Evolutionary conservation across 108 stramenopile species (phyloP), one percentile per base, ranked within the genome.

Genomic region (Cylindrotheca closterium): DNA sequence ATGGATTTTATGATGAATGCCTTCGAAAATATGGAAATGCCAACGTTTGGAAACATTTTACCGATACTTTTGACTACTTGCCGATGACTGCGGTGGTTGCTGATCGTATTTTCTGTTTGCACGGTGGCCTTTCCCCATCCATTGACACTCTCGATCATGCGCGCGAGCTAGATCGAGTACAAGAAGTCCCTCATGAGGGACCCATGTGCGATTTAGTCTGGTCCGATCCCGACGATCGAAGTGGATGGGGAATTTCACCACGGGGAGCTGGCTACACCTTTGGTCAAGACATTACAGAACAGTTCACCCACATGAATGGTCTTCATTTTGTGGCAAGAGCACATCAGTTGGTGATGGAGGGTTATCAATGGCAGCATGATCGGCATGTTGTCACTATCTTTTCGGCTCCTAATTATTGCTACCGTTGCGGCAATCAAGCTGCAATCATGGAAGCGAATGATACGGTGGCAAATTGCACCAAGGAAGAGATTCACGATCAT

Each of bases 231-330:
- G 96, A 98, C 62, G 96, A 97, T 71, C 79, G 94, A 65, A 73
- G 83, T 53, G 98, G 98, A 53, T 98, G 97, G 98, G 97, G 97
- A 50, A 96, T 98, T 49, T 88, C 85, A 19, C 97, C 97, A 31
- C 89, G 98, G 32, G 97, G 97, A 47, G 98, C 97, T 8, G 98
- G 98, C 27, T 99, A 97, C 84, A 92, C 96, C 17, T 99, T 99
- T 65, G 98, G 98, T 10, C 84, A 84, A 52, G 96, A 97, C 66
- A 93, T 99, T 29, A 91, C 96, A 18, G 93, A 95, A 66, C 82
- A 89, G 67, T 98, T 97, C 79, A 95, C 83, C 67, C 86, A 96
- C 61, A 80, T 84, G 51, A 97, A 98, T 64, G 88, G 87, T 32
- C 79, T 98, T 32, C 78, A 83, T 58, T 89, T 97, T 46, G 85